phyloP scores from a whole-genome alignment of 1,284 basidiomycete species.

The Trametes sp. region DNA sequence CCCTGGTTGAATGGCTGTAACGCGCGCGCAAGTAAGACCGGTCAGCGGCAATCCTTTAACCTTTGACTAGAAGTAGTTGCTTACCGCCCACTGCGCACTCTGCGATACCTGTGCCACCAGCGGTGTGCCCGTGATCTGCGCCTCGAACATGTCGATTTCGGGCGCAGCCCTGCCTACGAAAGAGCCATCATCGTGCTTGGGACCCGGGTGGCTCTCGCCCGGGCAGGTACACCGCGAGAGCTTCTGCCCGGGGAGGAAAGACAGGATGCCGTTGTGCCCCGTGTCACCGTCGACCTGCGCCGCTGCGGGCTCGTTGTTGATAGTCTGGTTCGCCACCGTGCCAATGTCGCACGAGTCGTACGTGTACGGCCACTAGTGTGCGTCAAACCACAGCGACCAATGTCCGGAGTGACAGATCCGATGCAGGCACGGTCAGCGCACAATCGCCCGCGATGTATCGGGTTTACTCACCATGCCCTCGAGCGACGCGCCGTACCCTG shows the following conservation, averaged over 20 bases:
- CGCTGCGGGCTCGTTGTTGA: conserved; percentile 46
- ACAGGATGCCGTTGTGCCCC: conserved; percentile 48
- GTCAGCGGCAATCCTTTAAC: conserved; percentile 1
- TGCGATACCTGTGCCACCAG: conserved; percentile 63
- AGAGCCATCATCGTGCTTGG: conserved; percentile 57
- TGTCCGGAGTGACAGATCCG: not conserved
- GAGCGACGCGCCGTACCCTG: conserved; percentile 68
- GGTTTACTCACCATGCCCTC: conserved; percentile 59
- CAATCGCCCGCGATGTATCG: not conserved
- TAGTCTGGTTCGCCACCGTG: conserved; percentile 62
- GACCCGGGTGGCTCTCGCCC: conserved; percentile 77
- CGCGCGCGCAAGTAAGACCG: not conserved
- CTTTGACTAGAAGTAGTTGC: conserved; percentile 35
- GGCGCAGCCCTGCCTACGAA: conserved; percentile 79
- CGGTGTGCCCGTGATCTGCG: conserved; percentile 57
- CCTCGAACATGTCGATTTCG: conserved; percentile 83
- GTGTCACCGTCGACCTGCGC: conserved; percentile 54
- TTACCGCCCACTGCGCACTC: conserved; percentile 68
- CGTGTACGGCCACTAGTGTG: conserved; percentile 72
- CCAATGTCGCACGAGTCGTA: conserved; percentile 81
- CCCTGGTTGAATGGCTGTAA: conserved; percentile 65
- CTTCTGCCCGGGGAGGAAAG: conserved; percentile 83
- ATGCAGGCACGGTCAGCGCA: not conserved
- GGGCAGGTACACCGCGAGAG: conserved; percentile 78
- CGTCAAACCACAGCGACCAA: not conserved